These are phyloP conservation scores for Aspergillus puulaauensis DNA, from an alignment of 2,329 filamentous ascomycete species.

Conservation along the genomic window DNA sequence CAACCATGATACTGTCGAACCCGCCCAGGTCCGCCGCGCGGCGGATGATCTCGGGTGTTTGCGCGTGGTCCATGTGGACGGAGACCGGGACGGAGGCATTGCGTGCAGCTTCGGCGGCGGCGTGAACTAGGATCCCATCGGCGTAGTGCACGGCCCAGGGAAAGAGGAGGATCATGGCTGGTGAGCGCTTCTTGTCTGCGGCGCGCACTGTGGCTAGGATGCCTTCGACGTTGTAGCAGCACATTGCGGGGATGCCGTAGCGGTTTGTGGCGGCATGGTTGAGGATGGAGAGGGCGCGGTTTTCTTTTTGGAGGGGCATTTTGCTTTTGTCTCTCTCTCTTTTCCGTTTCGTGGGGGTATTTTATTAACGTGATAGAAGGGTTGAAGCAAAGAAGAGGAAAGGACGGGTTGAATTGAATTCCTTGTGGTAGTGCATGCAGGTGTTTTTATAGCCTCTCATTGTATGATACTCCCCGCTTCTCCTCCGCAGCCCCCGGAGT, in stretches of 20 bases:
- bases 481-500: slow-evolving; percentile 9
- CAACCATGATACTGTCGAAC: slow-evolving; percentile 75
- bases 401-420: too few species aligned
- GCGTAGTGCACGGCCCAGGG: slow-evolving; percentile 72
- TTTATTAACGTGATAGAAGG: neutral
- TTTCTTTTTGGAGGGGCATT: slow-evolving; percentile 41
- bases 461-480: neutral
- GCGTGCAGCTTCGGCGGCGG: slow-evolving; percentile 57
- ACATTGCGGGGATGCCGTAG: slow-evolving; percentile 62
- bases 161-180: slow-evolving; percentile 71
- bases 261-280: slow-evolving; percentile 55
- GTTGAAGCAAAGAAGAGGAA: neutral
- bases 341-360: neutral
- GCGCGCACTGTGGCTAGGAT: slow-evolving; percentile 68
- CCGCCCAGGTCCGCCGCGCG: slow-evolving; percentile 60
- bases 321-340: neutral
- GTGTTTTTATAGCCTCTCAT: neutral
- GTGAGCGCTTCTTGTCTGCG: slow-evolving; percentile 65
- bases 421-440: neutral
- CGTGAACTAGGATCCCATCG: slow-evolving; percentile 54
- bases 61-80: slow-evolving; percentile 67
- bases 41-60: slow-evolving; percentile 62
- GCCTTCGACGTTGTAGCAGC: slow-evolving; percentile 69
- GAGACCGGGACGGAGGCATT: slow-evolving; percentile 59
- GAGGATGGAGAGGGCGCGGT: slow-evolving; percentile 58